Evolutionary conservation across 164 flowering plant species (phyloP).

Genomic region (Platanus orientalis): DNA sequence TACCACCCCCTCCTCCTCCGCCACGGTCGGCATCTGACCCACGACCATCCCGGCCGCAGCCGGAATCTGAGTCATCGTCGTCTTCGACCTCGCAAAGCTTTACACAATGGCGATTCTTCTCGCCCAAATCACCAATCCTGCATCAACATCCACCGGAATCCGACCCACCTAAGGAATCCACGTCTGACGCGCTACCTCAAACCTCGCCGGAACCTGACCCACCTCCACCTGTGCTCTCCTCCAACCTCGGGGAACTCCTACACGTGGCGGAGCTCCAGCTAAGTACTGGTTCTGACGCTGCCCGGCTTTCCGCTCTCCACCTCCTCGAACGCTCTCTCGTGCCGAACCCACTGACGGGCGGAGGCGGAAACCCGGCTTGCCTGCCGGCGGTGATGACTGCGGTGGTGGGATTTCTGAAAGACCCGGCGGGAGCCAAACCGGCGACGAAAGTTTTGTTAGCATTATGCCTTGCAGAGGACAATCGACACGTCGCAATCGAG

Average conservation of each 20-base stretch:
- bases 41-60: conserved; percentile 13
- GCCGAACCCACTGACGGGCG: conserved; percentile 46
- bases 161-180: conserved; percentile 8
- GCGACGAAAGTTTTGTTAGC: conserved; percentile 73
- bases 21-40: conserved; percentile 13
- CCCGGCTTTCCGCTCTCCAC: conserved; percentile 42
- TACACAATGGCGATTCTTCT: conserved; percentile 82
- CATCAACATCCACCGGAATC: conserved; percentile 19
- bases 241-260: conserved; percentile 49
- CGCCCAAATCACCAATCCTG: conserved; percentile 35
- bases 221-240: conserved; percentile 17
- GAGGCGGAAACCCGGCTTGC: conserved; percentile 32
- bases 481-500: conserved; percentile 76
- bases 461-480: conserved; percentile 59
- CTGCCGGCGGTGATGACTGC: conserved; percentile 54
- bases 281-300: conserved; percentile 33
- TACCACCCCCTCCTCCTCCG: conserved; percentile 23
- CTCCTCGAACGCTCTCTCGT: conserved; percentile 58
- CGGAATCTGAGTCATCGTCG: conserved; percentile 49
- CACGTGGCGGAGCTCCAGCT: conserved; percentile 62
- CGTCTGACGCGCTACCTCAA: conserved; percentile 8
- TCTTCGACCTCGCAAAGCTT: conserved; percentile 87
- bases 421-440: conserved; percentile 35
- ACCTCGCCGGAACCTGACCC: neutral
- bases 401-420: conserved; percentile 35